Base-by-base conservation (phyloP, 306 rosid genomes). In the Elaeagnus macrophylla region DNA sequence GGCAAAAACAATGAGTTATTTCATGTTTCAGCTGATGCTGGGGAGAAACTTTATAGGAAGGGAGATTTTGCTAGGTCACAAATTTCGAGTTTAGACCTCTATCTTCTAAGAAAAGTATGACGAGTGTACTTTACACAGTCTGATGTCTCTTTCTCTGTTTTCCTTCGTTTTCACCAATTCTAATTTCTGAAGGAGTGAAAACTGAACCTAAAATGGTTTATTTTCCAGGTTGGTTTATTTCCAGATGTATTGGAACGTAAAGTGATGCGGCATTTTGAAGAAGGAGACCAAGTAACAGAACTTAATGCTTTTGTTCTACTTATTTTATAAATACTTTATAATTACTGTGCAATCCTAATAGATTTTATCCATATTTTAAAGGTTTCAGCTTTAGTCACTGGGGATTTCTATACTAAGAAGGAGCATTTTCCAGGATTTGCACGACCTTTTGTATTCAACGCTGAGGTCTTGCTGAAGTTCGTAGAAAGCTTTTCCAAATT, bases 241-340 rank as follows among this genome's bases (percentile, higher is more conserved):
- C 97, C 97, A 49, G 97, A 91, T 84, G 69, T 91, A 59, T 16
- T 91, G 63, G 97, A 91, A 75, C 83, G 91, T 69, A 91, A 86
- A 67, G 94, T 86, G 67, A 70, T 45, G 57, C 77, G 77, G 10
- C 96, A 91, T 76, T 86, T 91, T 60, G 83, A 86, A 68, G 86
- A 91, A 73, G 96, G 97, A 54, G 97, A 91, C 67, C 74, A 78
- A 55, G 97, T 90, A 74, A 76, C 32, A 25, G 2, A 25, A 25
- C 32, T 25, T 25, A 25, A 25, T 2, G 37, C 3, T 61, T 71
- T 58, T 13, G 10, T 17, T 64, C 37, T 48, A 43, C 67, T 50
- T 53, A n/a, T 36, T 56, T 16, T 68, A 59, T 58, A 37, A 39
- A 10, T 40, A 47, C 64, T 54, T 51, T 12, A 62, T 39, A 10